Percentiles rank a stretch among this genome's conserved stretches.
Conservation (phyloP, 768 basidiomycete genomes). For the Boletellus ananas region DNA sequence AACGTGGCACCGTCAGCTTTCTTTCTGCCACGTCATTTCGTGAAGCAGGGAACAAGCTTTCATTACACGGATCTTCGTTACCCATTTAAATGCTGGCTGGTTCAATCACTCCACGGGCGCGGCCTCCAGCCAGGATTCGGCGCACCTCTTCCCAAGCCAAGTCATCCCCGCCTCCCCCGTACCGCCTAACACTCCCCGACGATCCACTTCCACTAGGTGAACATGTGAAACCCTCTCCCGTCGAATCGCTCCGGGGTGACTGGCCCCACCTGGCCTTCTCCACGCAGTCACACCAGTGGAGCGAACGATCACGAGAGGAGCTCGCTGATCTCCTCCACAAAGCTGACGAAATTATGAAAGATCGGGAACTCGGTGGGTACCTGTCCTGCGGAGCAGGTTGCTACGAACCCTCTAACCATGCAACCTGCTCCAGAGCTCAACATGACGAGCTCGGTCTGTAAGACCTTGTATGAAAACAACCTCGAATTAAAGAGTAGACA, state of each 20-base stretch:
- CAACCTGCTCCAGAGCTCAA: constrained; percentile 50
- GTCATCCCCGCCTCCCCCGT: constrained; percentile 54
- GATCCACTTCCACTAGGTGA: constrained; percentile 28
- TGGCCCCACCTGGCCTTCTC: constrained; percentile 22
- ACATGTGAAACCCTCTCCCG: constrained; percentile 35
- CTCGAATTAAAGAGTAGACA: constrained; percentile 66
- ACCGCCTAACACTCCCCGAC: constrained; percentile 38
- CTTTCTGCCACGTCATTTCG: constrained; percentile 3
- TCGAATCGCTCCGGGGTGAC: constrained; percentile 10
- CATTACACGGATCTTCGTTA: constrained; percentile 8
- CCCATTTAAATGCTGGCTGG: constrained; percentile 35
- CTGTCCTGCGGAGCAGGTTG: not conserved
- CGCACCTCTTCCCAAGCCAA: constrained; percentile 39
- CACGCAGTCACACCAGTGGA: constrained; percentile 44
- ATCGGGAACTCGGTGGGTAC: constrained; percentile 68
- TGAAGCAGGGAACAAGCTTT: not conserved
- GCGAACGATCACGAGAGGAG: constrained; percentile 70
- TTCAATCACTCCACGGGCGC: constrained; percentile 52
- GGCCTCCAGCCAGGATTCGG: constrained; percentile 66
- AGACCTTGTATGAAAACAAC: constrained; percentile 67
- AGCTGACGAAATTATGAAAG: constrained; percentile 73
- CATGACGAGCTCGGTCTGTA: constrained; percentile 63
- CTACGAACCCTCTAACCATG: constrained; percentile 8
- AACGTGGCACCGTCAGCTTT: not conserved
- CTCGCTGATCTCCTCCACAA: constrained; percentile 64